These are phyloP conservation scores for Porphyra umbilicalis DNA, from an alignment of 31 red algal species.

Conservation along the genomic window DNA sequence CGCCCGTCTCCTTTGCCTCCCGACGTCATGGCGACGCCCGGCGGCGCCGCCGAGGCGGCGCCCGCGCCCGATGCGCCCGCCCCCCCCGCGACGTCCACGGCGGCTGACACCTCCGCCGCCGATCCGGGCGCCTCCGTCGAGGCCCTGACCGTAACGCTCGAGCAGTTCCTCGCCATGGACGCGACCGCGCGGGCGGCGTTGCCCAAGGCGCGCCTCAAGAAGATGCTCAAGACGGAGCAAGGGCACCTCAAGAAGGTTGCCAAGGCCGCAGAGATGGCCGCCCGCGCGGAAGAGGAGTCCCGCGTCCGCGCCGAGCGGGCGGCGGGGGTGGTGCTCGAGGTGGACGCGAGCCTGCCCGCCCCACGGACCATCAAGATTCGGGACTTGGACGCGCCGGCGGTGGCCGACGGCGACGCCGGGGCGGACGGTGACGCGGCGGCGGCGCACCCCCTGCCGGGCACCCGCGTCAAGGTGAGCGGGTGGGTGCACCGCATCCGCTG, in stretches of 20 bases:
- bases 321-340: constrained; percentile 43
- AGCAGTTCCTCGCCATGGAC: constrained; percentile 73
- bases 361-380: constrained; percentile 62
- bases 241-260: constrained; percentile 59
- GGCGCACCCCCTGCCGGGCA: constrained; percentile 15
- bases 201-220: constrained; percentile 79
- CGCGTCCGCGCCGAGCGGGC: constrained; percentile 67
- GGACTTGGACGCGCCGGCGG: constrained; percentile 17
- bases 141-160: constrained; percentile 28
- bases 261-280: constrained; percentile 68
- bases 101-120: no score
- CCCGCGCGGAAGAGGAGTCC: constrained; percentile 47
- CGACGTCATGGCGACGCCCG: background rate
- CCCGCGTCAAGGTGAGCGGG: constrained; percentile 61
- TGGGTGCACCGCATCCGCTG: constrained; percentile 90
- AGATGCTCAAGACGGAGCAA: constrained; percentile 68
- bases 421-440: background rate
- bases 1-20: no score
- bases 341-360: constrained; percentile 62
- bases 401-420: background rate
- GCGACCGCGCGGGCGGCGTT: constrained; percentile 45
- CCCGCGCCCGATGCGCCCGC: background rate
- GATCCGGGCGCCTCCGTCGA: no score
- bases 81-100: background rate
- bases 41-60: background rate